phyloP scores from a whole-genome alignment of 2,329 filamentous ascomycete species.

The Blumeria hordei region DNA sequence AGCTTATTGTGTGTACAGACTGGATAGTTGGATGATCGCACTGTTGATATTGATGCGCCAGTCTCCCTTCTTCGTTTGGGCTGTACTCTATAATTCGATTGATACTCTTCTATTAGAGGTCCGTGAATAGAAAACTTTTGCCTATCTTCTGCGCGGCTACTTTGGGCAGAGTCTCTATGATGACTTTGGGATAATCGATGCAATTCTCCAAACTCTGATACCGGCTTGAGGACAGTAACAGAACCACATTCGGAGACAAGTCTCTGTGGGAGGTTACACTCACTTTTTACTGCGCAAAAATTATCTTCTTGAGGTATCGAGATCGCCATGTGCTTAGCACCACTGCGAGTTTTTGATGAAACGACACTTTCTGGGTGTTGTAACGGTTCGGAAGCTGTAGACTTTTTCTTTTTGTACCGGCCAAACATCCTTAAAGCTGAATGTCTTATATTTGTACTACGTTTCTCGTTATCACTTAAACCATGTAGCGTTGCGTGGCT shows the following conservation, averaged over 20 bases:
- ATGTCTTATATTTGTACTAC: slow-evolving; percentile 14
- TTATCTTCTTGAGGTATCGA: slow-evolving; percentile 30
- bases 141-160: neutral
- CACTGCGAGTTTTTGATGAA: slow-evolving; percentile 26
- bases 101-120: no score
- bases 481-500: slow-evolving; percentile 25
- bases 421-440: slow-evolving; percentile 20
- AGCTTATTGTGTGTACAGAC: neutral
- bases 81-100: neutral
- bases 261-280: neutral
- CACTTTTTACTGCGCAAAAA: slow-evolving; percentile 15
- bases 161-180: neutral
- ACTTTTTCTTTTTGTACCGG: slow-evolving; percentile 15
- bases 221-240: slow-evolving; percentile 16
- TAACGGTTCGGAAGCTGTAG: slow-evolving; percentile 15
- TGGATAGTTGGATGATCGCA: neutral
- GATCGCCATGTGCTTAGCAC: slow-evolving; percentile 33
- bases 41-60: neutral
- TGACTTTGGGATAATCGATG: neutral
- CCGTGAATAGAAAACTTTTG: neutral
- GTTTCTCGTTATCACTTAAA: slow-evolving; percentile 14
- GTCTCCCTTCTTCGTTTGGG: neutral
- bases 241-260: slow-evolving; percentile 1
- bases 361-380: slow-evolving; percentile 30
- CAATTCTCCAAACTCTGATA: slow-evolving; percentile 17